Percentiles rank a stretch among this genome's conserved stretches.
Evolutionary conservation across 352 stramenopile genomes (phyloP).

Genomic region (Phytophthora boehmeriae): DNA sequence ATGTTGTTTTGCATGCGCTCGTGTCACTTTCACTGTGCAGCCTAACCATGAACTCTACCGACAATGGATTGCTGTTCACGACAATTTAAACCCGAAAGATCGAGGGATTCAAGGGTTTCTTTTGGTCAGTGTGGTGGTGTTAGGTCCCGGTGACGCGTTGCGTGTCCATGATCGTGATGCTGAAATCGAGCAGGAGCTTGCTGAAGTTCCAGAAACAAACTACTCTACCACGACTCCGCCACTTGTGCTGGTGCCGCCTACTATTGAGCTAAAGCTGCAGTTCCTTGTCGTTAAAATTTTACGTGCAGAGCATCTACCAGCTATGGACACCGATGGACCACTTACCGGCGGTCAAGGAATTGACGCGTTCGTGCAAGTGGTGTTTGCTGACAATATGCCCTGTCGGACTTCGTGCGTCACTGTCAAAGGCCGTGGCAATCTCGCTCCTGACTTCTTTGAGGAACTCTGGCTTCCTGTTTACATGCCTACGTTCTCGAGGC

Average conservation of each 20-base stretch:
- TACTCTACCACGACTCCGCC: conserved; percentile 27
- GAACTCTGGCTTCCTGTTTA: conserved; percentile 89
- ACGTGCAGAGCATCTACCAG: conserved; percentile 79
- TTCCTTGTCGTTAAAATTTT: conserved; percentile 84
- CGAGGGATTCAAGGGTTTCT: conserved; percentile 85
- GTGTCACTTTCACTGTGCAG: conserved; percentile 23
- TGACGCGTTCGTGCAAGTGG: conserved; percentile 81
- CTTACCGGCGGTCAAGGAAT: conserved; percentile 62
- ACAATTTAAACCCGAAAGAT: conserved; percentile 86
- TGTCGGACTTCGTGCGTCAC: conserved; percentile 64
- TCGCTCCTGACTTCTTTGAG: conserved; percentile 72
- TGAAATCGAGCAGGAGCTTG: conserved; percentile 64
- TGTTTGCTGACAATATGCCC: conserved; percentile 57
- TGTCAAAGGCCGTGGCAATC: conserved; percentile 54
- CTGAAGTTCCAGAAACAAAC: conserved; percentile 8
- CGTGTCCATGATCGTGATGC: conserved; percentile 73
- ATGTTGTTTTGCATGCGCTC: background rate
- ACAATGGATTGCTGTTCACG: conserved; percentile 91
- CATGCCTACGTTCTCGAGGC: conserved; percentile 68
- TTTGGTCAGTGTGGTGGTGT: conserved; percentile 68
- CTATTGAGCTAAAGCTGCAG: conserved; percentile 76
- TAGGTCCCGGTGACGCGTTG: conserved; percentile 71
- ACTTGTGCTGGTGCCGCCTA: conserved; percentile 74
- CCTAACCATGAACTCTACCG: conserved; percentile 88
- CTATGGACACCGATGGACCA: conserved; percentile 64